Evolutionary conservation across 2,329 filamentous ascomycete genomes (phyloP).

Genomic region (Plenodomus lindquistii): DNA sequence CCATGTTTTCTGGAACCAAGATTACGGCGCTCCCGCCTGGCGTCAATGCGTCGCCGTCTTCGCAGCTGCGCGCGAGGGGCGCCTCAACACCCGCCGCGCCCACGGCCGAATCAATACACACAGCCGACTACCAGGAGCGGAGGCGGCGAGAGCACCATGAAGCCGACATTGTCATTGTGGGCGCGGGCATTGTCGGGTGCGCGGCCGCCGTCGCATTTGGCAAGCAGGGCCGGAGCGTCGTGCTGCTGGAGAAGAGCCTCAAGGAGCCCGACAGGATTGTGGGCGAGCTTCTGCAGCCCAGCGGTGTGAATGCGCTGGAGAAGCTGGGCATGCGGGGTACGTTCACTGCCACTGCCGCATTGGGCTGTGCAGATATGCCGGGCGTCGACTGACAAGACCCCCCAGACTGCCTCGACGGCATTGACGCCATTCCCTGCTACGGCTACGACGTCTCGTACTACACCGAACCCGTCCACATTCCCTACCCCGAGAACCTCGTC

Average conservation of each 20-base stretch:
- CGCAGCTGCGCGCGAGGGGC: constrained; percentile 15
- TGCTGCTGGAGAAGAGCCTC: constrained; percentile 85
- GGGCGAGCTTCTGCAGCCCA: constrained; percentile 91
- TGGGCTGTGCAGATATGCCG: not conserved
- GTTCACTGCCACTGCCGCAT: not conserved
- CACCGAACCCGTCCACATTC: constrained; percentile 71
- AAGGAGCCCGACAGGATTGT: constrained; percentile 95
- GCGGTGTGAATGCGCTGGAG: constrained; percentile 79
- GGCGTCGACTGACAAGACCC: constrained; percentile 8
- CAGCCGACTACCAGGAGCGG: constrained; percentile 43
- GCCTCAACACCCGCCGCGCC: constrained; percentile 14
- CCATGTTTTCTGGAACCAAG: constrained; percentile 29
- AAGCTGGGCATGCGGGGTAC: constrained; percentile 70
- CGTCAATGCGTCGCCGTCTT: constrained; percentile 15
- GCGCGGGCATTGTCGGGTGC: constrained; percentile 88
- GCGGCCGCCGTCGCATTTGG: constrained; percentile 82
- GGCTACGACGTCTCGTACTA: constrained; percentile 90
- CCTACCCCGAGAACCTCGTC: constrained; percentile 70
- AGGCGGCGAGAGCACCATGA: constrained; percentile 61
- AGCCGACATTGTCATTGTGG: constrained; percentile 86
- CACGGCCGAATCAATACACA: constrained; percentile 15
- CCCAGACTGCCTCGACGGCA: constrained; percentile 77
- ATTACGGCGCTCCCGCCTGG: constrained; percentile 28
- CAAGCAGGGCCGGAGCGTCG: constrained; percentile 85
- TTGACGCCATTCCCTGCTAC: constrained; percentile 80